Base-by-base conservation (phyloP, 2,329 filamentous ascomycete species). In the Acarospora socialis region DNA sequence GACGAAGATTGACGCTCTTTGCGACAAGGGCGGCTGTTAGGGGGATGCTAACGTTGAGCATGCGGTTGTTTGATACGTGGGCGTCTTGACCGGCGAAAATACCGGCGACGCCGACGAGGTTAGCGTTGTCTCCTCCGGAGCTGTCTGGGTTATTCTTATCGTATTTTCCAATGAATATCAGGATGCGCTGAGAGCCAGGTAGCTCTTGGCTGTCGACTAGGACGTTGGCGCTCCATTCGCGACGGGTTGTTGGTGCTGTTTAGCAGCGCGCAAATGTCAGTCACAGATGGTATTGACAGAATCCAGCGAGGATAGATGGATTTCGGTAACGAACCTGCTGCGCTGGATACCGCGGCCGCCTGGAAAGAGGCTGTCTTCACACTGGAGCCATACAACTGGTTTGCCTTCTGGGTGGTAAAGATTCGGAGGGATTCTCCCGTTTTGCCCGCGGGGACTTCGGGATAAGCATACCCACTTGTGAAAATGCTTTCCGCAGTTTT, bases 221-320 rank as follows among this genome's bases (percentile, higher is more conserved):
- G n/a, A 36, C 31, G 5, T 18, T 13, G 10, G 21, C 34, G 19
- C 19, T 32, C 30, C 31, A 36, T 26, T 36, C 34, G 7, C 8
- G n/a, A 3, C 34, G 34, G 18, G 30, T 20, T 6, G 25, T 12
- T n/a, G n/a, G n/a, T n/a, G n/a, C n/a, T n/a, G n/a, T n/a, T n/a
- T n/a, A n/a, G n/a, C n/a, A n/a, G n/a, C n/a, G n/a, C n/a, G n/a
- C n/a, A n/a, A n/a, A n/a, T n/a, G n/a, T n/a, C n/a, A n/a, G n/a
- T n/a, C n/a, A n/a, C n/a, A n/a, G n/a, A n/a, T n/a, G n/a, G n/a
- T n/a, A n/a, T n/a, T n/a, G n/a, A n/a, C n/a, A n/a, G n/a, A n/a
- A n/a, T n/a, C n/a, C n/a, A n/a, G n/a, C n/a, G n/a, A n/a, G n/a
- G n/a, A n/a, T n/a, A n/a, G n/a, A n/a, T n/a, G n/a, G n/a, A n/a